Conservation (phyloP, 371 early-diverging fungal genomes). For the Mucor plumbeus region DNA sequence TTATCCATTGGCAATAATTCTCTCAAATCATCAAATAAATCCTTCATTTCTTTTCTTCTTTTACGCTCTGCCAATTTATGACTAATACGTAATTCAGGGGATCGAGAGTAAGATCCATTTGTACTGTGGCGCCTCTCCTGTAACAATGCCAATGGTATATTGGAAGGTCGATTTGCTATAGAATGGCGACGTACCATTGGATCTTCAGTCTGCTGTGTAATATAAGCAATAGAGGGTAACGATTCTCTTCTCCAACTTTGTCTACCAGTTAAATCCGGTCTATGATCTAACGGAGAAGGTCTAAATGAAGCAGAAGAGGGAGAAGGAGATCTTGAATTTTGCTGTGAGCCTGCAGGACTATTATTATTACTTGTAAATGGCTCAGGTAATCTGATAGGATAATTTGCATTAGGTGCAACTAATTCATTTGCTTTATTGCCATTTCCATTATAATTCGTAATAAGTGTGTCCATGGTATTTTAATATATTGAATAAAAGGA, state of each 20-base stretch:
- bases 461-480: background rate
- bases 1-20: conserved; percentile 70
- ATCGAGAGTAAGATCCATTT: conserved; percentile 58
- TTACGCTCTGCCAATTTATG: conserved; percentile 83
- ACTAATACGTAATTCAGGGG: conserved; percentile 62
- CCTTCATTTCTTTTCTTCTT: conserved; percentile 81
- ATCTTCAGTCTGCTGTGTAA: conserved; percentile 17
- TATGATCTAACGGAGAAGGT: conserved; percentile 38
- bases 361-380: background rate
- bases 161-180: conserved; percentile 18
- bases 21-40: conserved; percentile 77
- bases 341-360: conserved; percentile 14
- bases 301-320: conserved; percentile 16
- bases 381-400: background rate
- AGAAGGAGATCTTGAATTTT: conserved; percentile 22
- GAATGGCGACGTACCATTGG: conserved; percentile 18
- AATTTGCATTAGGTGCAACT: background rate
- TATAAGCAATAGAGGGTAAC: conserved; percentile 30
- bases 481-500: background rate
- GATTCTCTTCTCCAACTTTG: conserved; percentile 26
- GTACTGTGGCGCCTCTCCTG: conserved; percentile 25
- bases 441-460: background rate
- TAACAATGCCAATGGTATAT: conserved; percentile 9
- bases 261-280: conserved; percentile 36
- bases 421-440: background rate